These are phyloP conservation scores for Blastomyces emzantsi DNA, from an alignment of 2,329 filamentous ascomycete genomes.

Conservation along the genomic window DNA sequence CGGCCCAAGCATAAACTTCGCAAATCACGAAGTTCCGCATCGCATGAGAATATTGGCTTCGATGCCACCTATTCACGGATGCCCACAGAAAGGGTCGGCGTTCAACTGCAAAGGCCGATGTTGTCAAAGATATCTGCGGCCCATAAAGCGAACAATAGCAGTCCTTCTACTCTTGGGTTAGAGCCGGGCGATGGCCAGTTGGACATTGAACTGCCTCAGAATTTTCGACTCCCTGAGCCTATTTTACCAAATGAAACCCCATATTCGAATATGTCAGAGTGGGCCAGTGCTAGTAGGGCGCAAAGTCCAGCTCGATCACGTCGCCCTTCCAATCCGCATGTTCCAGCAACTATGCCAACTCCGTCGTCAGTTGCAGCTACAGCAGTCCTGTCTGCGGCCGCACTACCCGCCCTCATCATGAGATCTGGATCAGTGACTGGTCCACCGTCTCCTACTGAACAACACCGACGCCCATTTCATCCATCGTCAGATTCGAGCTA, in stretches of 20 bases:
- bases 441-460: not conserved
- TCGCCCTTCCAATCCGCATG: not conserved
- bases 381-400: not conserved
- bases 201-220: not conserved
- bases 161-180: not conserved
- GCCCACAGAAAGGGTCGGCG: not conserved
- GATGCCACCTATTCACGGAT: not conserved
- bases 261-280: conserved; percentile 7
- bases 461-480: not conserved
- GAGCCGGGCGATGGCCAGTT: not conserved
- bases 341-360: not conserved
- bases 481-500: not conserved
- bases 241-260: conserved; percentile 1
- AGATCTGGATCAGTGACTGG: not conserved
- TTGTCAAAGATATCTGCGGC: not conserved
- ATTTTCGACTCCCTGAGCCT: conserved; percentile 1
- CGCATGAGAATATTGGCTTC: not conserved
- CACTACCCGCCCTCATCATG: not conserved
- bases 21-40: conserved; percentile 6
- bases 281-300: not conserved
- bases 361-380: not conserved
- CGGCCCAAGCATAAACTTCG: conserved; percentile 6
- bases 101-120: not conserved
- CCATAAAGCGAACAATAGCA: not conserved
- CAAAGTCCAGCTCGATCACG: not conserved